Evolutionary conservation across 176 grass and related monocot genomes (phyloP).

Genomic region (Raddia guianensis): DNA sequence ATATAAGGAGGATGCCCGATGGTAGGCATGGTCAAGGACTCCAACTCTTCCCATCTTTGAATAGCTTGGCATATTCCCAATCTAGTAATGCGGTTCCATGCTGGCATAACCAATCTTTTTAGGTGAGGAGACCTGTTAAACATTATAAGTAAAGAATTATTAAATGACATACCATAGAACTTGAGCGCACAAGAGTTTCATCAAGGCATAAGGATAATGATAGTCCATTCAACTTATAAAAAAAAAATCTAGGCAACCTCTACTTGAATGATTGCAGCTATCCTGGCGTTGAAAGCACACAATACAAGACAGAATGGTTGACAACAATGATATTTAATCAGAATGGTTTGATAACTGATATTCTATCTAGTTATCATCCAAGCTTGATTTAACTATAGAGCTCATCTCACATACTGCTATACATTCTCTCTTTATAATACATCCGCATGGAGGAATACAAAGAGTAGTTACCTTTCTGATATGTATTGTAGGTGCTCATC

Average conservation of each 20-base stretch:
- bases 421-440: not conserved
- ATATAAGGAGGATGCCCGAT: constrained; percentile 74
- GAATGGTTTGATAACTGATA: not conserved
- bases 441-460: constrained; percentile 12
- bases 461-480: constrained; percentile 72
- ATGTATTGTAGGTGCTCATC: constrained; percentile 93
- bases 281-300: constrained; percentile 3
- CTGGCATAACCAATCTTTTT: constrained; percentile 88
- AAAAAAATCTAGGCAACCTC: not conserved
- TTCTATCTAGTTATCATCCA: constrained; percentile 9
- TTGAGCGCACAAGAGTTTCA: constrained; percentile 14
- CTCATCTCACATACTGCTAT: not conserved
- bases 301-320: constrained; percentile 13
- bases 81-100: constrained; percentile 91
- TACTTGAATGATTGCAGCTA: constrained; percentile 1
- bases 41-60: constrained; percentile 65
- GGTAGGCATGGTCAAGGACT: constrained; percentile 94
- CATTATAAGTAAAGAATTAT: not conserved
- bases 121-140: constrained; percentile 75
- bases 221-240: constrained; percentile 18
- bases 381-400: constrained; percentile 9
- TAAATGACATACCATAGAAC: constrained; percentile 20
- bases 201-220: constrained; percentile 19
- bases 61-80: constrained; percentile 75
- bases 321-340: constrained; percentile 9